Base-by-base conservation (phyloP, 257 asterid species). In the Buddleja alternifolia region DNA sequence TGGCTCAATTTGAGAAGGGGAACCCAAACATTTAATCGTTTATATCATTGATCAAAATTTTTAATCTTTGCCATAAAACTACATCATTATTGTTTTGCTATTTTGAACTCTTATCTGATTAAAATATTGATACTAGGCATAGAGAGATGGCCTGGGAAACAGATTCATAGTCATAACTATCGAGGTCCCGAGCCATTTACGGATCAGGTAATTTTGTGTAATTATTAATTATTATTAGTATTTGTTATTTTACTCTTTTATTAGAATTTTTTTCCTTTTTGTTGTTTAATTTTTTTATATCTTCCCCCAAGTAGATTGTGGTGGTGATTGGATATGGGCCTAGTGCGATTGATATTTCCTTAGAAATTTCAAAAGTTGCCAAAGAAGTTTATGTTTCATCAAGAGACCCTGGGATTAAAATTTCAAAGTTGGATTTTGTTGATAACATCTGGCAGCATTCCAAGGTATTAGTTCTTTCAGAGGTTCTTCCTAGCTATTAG, bases 321-420 rank as follows among this genome's bases (percentile, higher is more conserved):
- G 90, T 90, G 46, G 76, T 83, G n/a, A 81, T 90, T 61, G 97
- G 96, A 8, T 48, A 46, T 56, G 86, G 84, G 40, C 76, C 89
- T 0, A 87, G 95, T 47, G 93, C 87, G 1, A 37, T 3, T 1
- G 95, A 87, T 61, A 85, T 90, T 2, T 81, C 84, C 16, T 5
- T 12, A 14, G 93, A 90, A 15, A 80, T 90, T 4, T 66, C 84
- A 0, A 17, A 3, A 0, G 85, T 74, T 1, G 95, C 95, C 25
- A 85, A 84, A 34, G 75, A 90, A 72, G 87, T 87, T 59, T 87
- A 87, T 78, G 74, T 85, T 68, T 82, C 97, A 10, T 72, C 88
- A 60, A 84, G 88, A 68, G 68, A 81, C 0, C 77, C 82, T 9
- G 4, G 52, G 7, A 14, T 37, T 51, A 23, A 40, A 44, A 57